Conservation (phyloP, 2,329 filamentous ascomycete species). For the Fusarium chuoi region DNA sequence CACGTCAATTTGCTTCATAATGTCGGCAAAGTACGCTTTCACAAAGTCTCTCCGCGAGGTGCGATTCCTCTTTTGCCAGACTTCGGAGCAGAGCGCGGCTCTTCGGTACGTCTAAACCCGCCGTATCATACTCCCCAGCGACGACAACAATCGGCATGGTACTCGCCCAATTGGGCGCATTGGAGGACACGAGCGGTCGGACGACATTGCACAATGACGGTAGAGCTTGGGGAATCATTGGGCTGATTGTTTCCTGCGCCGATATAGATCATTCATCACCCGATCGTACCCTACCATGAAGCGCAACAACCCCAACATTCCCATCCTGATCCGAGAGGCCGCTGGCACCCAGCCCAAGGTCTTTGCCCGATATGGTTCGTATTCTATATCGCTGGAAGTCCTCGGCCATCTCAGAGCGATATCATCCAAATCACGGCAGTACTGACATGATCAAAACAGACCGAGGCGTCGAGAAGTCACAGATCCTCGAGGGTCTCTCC, state of each 20-base stretch:
- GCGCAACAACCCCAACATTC: constrained; percentile 94
- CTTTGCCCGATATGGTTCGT: constrained; percentile 88
- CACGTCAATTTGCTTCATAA: constrained; percentile 53
- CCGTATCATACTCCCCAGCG: not conserved
- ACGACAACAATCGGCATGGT: constrained; percentile 1
- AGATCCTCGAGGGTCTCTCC: constrained; percentile 67
- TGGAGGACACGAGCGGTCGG: not conserved
- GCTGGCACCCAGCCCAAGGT: constrained; percentile 84
- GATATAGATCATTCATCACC: constrained; percentile 82
- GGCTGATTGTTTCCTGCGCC: constrained; percentile 23
- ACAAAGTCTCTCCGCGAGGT: constrained; percentile 90
- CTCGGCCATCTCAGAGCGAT: not conserved
- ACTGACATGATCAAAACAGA: constrained; percentile 51
- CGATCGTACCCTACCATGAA: constrained; percentile 98
- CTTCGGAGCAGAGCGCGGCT: constrained; percentile 87
- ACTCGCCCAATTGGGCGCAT: constrained; percentile 27
- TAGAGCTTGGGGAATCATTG: not conserved
- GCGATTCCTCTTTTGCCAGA: constrained; percentile 97
- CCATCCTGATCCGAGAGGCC: constrained; percentile 95
- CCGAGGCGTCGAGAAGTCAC: constrained; percentile 66
- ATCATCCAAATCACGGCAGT: not conserved
- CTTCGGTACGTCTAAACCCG: constrained; percentile 72
- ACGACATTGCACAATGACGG: not conserved
- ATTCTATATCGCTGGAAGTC: not conserved
- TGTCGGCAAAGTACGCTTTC: constrained; percentile 96